Percentiles rank a stretch among this genome's conserved stretches.
Conservation (phyloP, 106 monocot genomes). For the Dioscorea dumetorum region DNA sequence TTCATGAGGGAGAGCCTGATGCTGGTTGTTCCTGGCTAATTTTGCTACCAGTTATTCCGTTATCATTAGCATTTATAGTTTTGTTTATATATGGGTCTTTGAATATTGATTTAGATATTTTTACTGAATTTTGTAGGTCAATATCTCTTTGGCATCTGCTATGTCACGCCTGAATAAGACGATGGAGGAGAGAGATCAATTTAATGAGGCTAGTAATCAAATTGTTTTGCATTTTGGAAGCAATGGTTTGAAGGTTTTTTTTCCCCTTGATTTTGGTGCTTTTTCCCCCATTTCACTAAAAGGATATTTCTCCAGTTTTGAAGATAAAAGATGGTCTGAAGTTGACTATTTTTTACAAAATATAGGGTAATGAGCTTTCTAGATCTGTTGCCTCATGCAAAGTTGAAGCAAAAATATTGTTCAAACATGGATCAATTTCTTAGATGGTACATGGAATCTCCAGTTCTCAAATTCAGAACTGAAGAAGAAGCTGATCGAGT, state of each 20-base stretch:
- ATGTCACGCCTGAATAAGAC: constrained; percentile 70
- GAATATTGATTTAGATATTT: neutral
- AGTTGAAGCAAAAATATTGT: constrained; percentile 74
- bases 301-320: too few species aligned
- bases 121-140: constrained; percentile 43
- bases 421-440: constrained; percentile 83
- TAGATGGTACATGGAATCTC: constrained; percentile 90
- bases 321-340: too few species aligned
- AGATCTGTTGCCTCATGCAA: constrained; percentile 81
- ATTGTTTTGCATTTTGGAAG: constrained; percentile 77
- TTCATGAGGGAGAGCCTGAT: too few species aligned
- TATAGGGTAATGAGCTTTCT: constrained; percentile 84
- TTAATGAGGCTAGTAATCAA: constrained; percentile 90
- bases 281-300: too few species aligned
- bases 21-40: too few species aligned
- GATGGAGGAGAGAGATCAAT: constrained; percentile 92
- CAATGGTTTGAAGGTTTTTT: constrained; percentile 49
- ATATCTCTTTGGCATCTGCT: constrained; percentile 51
- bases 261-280: too few species aligned
- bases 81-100: neutral
- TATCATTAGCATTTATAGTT: neutral
- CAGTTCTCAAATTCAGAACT: constrained; percentile 50
- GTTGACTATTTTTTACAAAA: neutral
- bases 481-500: constrained; percentile 72
- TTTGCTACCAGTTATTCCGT: too few species aligned